Evolutionary conservation across 2,329 filamentous ascomycete genomes (phyloP).

Genomic region (Fusarium zealandicum): DNA sequence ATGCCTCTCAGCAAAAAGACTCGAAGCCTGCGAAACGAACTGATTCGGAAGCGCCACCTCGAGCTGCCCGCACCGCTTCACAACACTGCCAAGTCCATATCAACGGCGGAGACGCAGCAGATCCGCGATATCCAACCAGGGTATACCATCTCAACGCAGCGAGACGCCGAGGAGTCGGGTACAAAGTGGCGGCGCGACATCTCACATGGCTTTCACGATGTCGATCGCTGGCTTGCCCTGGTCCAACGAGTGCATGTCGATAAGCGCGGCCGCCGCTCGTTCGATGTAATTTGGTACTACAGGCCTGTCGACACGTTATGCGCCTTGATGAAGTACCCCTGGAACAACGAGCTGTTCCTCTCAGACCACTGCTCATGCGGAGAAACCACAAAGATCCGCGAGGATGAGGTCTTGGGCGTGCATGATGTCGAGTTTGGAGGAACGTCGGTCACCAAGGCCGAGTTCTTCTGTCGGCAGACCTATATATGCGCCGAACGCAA

Average conservation of each 20-base stretch:
- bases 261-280: conserved; percentile 48
- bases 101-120: conserved; percentile 32
- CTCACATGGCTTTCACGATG: conserved; percentile 51
- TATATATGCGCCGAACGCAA: conserved; percentile 67
- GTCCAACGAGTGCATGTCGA: conserved; percentile 63
- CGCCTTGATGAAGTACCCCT: conserved; percentile 70
- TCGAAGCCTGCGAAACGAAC: conserved; percentile 38
- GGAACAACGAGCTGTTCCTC: conserved; percentile 76
- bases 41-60: conserved; percentile 42
- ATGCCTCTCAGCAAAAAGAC: conserved; percentile 42
- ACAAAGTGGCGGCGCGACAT: conserved; percentile 64
- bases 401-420: conserved; percentile 63
- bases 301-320: conserved; percentile 75
- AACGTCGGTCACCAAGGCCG: conserved; percentile 52
- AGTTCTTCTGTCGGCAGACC: conserved; percentile 75
- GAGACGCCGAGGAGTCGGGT: conserved; percentile 54
- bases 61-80: conserved; percentile 39
- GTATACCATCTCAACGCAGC: conserved; percentile 57
- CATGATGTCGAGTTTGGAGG: conserved; percentile 67
- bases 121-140: conserved; percentile 51
- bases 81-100: conserved; percentile 31
- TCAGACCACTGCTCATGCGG: conserved; percentile 78
- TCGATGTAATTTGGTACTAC: conserved; percentile 79
- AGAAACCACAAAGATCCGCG: conserved; percentile 54
- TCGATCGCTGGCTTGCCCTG: conserved; percentile 73